Evolutionary conservation across 495 filamentous ascomycete genomes (phyloP).

Genomic region (Astrothelium macrocarpum): DNA sequence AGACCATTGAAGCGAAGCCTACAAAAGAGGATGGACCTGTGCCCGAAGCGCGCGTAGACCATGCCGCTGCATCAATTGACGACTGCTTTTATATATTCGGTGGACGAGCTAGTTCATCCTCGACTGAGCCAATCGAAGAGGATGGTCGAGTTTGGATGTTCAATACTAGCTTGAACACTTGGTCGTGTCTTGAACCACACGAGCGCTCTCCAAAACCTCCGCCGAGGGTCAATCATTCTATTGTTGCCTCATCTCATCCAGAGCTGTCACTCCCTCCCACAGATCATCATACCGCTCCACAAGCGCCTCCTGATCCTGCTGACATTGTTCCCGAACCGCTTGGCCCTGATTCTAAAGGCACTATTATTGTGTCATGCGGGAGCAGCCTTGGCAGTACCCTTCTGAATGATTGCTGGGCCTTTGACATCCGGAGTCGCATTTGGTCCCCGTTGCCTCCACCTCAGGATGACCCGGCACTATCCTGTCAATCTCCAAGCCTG

Average conservation of each 20-base stretch:
- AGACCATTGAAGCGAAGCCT: conserved; percentile 28
- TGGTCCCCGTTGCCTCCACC: conserved; percentile 27
- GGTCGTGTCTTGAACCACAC: conserved; percentile 47
- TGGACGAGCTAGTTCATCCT: conserved; percentile 31
- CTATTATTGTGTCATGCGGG: conserved; percentile 28
- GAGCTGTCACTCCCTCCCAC: conserved; percentile 6
- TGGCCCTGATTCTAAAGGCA: conserved; percentile 24
- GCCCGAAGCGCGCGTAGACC: conserved; percentile 45
- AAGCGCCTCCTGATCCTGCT: conserved; percentile 25
- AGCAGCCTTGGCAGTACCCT: conserved; percentile 5
- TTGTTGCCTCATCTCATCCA: conserved; percentile 25
- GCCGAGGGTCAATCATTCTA: conserved; percentile 25
- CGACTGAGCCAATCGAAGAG: conserved; percentile 42
- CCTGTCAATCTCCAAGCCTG: conserved; percentile 20
- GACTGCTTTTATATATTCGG: conserved; percentile 56
- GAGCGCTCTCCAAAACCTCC: conserved; percentile 32
- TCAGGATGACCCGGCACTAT: conserved; percentile 7
- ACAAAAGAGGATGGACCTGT: conserved; percentile 32
- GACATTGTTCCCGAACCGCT: conserved; percentile 27
- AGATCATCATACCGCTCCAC: conserved; percentile 18
- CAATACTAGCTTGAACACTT: conserved; percentile 45
- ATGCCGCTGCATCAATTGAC: conserved; percentile 49
- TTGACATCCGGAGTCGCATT: conserved; percentile 25
- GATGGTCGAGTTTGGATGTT: conserved; percentile 58
- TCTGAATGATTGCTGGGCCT: conserved; percentile 25